Evolutionary conservation across 345 rosid species (phyloP).

Genomic region (Abelmoschus esculentus): DNA sequence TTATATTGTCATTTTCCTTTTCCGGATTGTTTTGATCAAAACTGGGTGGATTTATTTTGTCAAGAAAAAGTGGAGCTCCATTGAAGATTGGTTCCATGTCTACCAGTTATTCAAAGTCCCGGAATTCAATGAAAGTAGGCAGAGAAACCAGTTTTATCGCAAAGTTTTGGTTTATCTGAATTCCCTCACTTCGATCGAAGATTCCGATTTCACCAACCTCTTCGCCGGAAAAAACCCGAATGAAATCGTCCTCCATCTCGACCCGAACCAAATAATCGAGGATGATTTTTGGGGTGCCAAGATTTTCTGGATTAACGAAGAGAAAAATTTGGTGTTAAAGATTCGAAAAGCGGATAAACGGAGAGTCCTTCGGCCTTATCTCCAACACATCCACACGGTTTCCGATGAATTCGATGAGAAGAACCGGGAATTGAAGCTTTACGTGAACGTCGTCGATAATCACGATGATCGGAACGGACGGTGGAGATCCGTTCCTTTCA

Average conservation of each 20-base stretch:
- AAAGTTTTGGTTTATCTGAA: constrained; percentile 47
- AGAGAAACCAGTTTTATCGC: constrained; percentile 52
- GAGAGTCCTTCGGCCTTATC: constrained; percentile 71
- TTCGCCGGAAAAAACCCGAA: constrained; percentile 53
- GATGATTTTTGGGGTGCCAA: constrained; percentile 75
- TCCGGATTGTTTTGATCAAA: constrained; percentile 42
- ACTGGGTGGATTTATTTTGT: constrained; percentile 45
- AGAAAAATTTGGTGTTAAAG: constrained; percentile 45
- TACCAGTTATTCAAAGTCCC: constrained; percentile 69
- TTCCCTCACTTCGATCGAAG: constrained; percentile 59
- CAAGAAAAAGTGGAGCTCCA: constrained; percentile 41
- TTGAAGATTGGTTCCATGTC: constrained; percentile 49
- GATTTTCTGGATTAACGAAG: constrained; percentile 64
- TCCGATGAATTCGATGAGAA: constrained; percentile 65
- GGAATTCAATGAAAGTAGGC: constrained; percentile 51
- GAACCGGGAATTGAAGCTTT: constrained; percentile 45
- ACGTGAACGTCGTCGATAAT: constrained; percentile 35
- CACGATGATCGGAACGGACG: constrained; percentile 18
- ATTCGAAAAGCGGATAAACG: constrained; percentile 73
- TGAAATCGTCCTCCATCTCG: constrained; percentile 62
- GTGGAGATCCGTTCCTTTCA: constrained; percentile 77
- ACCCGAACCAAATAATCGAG: constrained; percentile 49
- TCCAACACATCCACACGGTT: constrained; percentile 76
- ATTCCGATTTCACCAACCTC: constrained; percentile 78
- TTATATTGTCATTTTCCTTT: constrained; percentile 14